Percentiles rank a stretch among this genome's conserved stretches.
These are phyloP conservation scores for Comarum palustre DNA, from an alignment of 306 rosid genomes.

Conservation along the genomic window DNA sequence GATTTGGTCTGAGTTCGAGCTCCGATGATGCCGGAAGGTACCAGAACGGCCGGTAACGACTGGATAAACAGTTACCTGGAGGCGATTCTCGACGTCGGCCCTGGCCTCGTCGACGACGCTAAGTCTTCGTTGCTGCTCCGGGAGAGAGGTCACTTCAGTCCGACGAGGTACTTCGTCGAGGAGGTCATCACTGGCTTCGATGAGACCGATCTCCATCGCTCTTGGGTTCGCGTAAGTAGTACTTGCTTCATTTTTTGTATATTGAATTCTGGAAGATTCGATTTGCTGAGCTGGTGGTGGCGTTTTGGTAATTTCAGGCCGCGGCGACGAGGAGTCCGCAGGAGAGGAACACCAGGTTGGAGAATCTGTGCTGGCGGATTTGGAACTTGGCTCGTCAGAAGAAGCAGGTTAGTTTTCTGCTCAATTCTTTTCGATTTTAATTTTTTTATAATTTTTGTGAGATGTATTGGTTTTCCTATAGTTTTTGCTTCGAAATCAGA, in stretches of 20 bases:
- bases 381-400: slow-evolving; percentile 99
- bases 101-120: slow-evolving; percentile 72
- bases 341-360: slow-evolving; percentile 95
- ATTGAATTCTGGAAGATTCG: background rate
- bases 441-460: background rate
- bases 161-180: slow-evolving; percentile 93
- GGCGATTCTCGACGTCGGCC: slow-evolving; percentile 91
- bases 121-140: slow-evolving; percentile 84
- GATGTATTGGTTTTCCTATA: background rate
- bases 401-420: slow-evolving; percentile 60
- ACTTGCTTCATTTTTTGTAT: background rate
- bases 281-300: background rate
- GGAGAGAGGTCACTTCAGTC: slow-evolving; percentile 89
- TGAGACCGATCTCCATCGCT: slow-evolving; percentile 97
- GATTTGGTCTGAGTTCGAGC: background rate
- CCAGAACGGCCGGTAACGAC: slow-evolving; percentile 83
- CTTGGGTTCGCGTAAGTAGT: slow-evolving; percentile 76
- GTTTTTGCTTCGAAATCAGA: background rate
- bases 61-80: slow-evolving; percentile 95
- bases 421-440: background rate
- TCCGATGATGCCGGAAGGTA: background rate
- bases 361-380: slow-evolving; percentile 98
- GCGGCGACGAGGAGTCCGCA: slow-evolving; percentile 93
- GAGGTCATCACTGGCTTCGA: slow-evolving; percentile 92
- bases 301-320: slow-evolving; percentile 43